phyloP scores from a whole-genome alignment of 2,329 filamentous ascomycete species.

The Talaromyces atroroseus region DNA sequence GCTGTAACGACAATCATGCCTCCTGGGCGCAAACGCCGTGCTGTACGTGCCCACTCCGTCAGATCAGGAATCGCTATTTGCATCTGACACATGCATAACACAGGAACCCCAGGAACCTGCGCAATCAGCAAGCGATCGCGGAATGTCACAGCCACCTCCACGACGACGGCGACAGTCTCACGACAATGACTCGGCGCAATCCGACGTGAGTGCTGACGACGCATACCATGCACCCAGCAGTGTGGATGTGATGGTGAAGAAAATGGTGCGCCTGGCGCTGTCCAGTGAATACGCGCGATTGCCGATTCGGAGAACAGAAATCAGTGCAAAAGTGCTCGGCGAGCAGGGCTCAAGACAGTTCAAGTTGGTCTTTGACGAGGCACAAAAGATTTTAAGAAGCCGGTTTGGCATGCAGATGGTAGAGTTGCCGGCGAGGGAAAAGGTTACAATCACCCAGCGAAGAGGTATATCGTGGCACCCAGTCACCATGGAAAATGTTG shows the following conservation, averaged over 20 bases:
- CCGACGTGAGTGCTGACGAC: slow-evolving; percentile 15
- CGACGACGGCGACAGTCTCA: slow-evolving; percentile 9
- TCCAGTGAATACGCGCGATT: slow-evolving; percentile 56
- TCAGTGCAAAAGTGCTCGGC: slow-evolving; percentile 64
- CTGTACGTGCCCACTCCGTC: slow-evolving; percentile 8
- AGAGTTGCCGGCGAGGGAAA: slow-evolving; percentile 76
- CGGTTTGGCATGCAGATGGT: slow-evolving; percentile 91
- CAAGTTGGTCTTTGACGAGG: slow-evolving; percentile 67
- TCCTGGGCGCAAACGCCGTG: slow-evolving; percentile 14
- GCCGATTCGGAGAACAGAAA: slow-evolving; percentile 54
- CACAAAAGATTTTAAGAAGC: slow-evolving; percentile 64
- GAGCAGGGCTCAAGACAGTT: slow-evolving; percentile 63
- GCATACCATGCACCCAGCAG: slow-evolving; percentile 24
- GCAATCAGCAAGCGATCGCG: not conserved
- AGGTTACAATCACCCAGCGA: slow-evolving; percentile 71
- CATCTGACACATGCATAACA: not conserved
- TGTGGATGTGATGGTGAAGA: slow-evolving; percentile 49
- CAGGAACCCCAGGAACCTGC: not conserved
- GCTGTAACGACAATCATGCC: slow-evolving; percentile 6
- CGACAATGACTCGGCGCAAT: slow-evolving; percentile 12
- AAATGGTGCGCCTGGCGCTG: slow-evolving; percentile 57
- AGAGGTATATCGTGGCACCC: slow-evolving; percentile 58
- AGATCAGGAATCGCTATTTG: not conserved
- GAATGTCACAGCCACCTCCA: not conserved
- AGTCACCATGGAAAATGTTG: not conserved